Evolutionary conservation across 1,284 basidiomycete genomes (phyloP).

Genomic region (Rhodofomes roseus): DNA sequence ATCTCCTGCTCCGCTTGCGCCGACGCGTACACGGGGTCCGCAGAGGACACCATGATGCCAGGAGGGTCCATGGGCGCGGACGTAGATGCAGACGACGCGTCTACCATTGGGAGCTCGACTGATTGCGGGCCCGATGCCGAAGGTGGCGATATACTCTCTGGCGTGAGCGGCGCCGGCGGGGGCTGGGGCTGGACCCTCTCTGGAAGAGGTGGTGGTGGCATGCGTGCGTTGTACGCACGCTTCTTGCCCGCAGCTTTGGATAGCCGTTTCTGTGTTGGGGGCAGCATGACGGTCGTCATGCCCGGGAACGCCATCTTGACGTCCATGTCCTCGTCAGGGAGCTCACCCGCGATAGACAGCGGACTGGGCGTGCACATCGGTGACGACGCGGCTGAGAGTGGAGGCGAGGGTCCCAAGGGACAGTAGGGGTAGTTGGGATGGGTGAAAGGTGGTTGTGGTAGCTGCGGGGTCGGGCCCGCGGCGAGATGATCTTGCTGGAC

Average conservation of each 20-base stretch:
- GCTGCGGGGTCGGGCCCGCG: neutral
- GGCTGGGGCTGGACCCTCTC: neutral
- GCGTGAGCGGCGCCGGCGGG: neutral
- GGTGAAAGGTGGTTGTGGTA: constrained; percentile 6
- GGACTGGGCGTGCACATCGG: constrained; percentile 9
- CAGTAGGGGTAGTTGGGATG: constrained; percentile 8
- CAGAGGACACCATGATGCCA: neutral
- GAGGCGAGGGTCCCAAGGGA: constrained; percentile 19
- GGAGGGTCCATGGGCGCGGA: neutral
- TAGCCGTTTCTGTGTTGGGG: neutral
- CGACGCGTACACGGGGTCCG: neutral
- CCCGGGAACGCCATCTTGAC: neutral
- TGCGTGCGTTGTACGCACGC: neutral
- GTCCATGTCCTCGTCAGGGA: neutral
- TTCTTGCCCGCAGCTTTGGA: neutral
- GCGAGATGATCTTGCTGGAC: constrained; percentile 1
- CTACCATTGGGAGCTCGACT: neutral
- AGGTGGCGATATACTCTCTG: neutral
- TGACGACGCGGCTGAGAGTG: constrained; percentile 21
- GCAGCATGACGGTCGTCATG: neutral
- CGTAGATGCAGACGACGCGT: neutral
- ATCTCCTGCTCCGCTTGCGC: neutral
- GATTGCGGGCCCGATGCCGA: neutral
- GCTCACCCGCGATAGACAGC: neutral
- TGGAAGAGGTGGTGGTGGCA: neutral